Conservation (phyloP, 78 protist species). For the Monosiga brevicollis region DNA sequence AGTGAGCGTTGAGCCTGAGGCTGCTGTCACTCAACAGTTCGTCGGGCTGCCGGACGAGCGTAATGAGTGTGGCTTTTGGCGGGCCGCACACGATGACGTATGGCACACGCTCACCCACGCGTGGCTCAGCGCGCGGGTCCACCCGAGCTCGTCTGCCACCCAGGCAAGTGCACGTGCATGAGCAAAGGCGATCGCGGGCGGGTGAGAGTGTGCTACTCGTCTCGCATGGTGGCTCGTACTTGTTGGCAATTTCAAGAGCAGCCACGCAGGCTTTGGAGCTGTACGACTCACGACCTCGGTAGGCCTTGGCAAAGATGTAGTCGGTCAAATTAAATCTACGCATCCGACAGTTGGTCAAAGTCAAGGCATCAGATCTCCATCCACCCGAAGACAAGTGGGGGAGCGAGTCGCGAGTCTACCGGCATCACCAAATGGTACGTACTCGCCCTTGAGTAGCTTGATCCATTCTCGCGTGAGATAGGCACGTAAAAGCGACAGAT, state of each 20-base stretch:
- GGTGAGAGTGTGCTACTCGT: too few species aligned
- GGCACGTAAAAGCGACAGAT: constrained; percentile 56
- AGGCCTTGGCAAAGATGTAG: constrained; percentile 74
- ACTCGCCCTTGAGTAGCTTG: constrained; percentile 40
- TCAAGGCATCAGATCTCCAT: too few species aligned
- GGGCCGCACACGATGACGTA: constrained; percentile 60
- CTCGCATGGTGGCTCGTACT: constrained; percentile 2
- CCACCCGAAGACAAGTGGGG: too few species aligned
- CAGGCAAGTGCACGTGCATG: background rate
- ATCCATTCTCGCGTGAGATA: constrained; percentile 44
- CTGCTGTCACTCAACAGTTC: constrained; percentile 12
- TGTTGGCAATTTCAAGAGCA: constrained; percentile 31
- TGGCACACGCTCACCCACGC: constrained; percentile 61
- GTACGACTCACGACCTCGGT: constrained; percentile 11
- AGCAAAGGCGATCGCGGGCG: too few species aligned
- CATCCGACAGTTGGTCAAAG: too few species aligned
- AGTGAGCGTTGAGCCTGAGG: constrained; percentile 15
- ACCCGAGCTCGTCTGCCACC: background rate
- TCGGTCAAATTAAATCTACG: constrained; percentile 32
- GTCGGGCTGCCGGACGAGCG: constrained; percentile 52
- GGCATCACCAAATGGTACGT: background rate
- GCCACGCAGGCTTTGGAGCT: background rate
- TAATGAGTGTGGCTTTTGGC: constrained; percentile 49
- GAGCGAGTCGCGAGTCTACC: background rate
- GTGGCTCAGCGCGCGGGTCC: constrained; percentile 76